phyloP scores from a whole-genome alignment of 78 protist genomes.

The Protostelium mycophagum region DNA sequence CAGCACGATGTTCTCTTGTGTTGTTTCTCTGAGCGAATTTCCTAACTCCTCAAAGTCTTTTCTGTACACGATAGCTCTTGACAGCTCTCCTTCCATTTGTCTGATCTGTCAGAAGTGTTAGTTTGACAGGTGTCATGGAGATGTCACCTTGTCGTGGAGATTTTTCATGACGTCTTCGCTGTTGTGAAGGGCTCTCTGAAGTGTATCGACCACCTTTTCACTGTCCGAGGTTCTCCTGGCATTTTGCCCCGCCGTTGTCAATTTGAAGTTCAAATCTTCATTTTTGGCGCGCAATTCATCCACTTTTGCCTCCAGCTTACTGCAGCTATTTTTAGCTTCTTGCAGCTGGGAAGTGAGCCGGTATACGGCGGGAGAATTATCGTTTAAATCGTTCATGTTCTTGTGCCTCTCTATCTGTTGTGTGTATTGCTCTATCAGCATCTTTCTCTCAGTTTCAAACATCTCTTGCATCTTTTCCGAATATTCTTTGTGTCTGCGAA shows the following conservation, averaged over 20 bases:
- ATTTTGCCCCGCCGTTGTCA: background rate
- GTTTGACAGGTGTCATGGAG: too few relatives aligned
- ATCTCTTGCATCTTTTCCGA: background rate
- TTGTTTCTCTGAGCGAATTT: background rate
- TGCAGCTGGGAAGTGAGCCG: background rate
- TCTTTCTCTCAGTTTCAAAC: background rate
- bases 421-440: background rate
- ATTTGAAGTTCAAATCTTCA: background rate
- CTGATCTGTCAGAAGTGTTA: background rate
- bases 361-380: background rate
- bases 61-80: background rate
- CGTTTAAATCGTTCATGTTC: too few relatives aligned
- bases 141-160: too few relatives aligned
- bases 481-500: background rate
- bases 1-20: background rate
- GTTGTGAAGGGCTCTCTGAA: background rate
- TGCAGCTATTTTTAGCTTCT: background rate
- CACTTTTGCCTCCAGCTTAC: background rate
- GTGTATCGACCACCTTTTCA: background rate
- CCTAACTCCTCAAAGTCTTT: background rate
- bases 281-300: background rate
- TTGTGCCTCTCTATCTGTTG: background rate
- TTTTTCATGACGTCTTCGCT: background rate
- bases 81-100: background rate
- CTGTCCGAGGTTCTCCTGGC: background rate